A percentile compares a stretch with the other conserved stretches of the same genome.
These are phyloP conservation scores for Ophiocordyceps camponoti-leonardi DNA, from an alignment of 2,329 filamentous ascomycete species.

Conservation along the genomic window DNA sequence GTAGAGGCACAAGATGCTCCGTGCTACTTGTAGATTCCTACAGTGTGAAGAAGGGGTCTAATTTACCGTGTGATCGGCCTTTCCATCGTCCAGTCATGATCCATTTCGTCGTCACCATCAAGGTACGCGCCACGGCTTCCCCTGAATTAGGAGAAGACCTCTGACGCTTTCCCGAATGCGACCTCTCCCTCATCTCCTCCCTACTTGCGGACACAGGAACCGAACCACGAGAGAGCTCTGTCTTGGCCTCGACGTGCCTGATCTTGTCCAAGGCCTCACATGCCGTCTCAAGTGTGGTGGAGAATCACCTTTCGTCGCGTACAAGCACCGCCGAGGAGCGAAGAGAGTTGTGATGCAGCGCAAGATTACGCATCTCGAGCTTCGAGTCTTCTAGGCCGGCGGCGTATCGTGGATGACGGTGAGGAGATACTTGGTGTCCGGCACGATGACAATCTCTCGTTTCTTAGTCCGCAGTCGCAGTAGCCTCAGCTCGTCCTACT, in stretches of 20 bases:
- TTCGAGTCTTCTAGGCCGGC: slow-evolving; percentile 28
- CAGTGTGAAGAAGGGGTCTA: too few relatives aligned
- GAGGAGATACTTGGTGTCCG: slow-evolving; percentile 62
- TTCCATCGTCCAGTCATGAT: too few relatives aligned
- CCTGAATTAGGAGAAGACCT: too few relatives aligned
- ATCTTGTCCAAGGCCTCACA: neutral
- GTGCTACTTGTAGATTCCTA: too few relatives aligned
- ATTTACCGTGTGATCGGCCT: too few relatives aligned
- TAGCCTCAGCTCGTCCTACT: slow-evolving; percentile 58
- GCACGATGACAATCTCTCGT: slow-evolving; percentile 70
- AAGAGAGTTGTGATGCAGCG: too few relatives aligned
- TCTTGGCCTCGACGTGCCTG: neutral
- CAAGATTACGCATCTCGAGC: neutral
- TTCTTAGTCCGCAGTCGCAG: slow-evolving; percentile 66
- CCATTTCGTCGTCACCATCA: too few relatives aligned
- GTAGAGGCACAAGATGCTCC: too few relatives aligned
- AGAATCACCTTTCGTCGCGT: neutral
- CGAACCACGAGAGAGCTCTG: neutral
- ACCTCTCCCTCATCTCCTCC: too few relatives aligned
- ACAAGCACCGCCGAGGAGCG: too few relatives aligned
- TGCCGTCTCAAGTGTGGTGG: neutral
- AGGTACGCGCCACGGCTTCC: too few relatives aligned
- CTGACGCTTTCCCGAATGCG: too few relatives aligned
- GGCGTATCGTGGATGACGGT: slow-evolving; percentile 73
- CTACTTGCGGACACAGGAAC: neutral